Conservation (phyloP, 73 alveolate species). For the Breviolum minutum region DNA sequence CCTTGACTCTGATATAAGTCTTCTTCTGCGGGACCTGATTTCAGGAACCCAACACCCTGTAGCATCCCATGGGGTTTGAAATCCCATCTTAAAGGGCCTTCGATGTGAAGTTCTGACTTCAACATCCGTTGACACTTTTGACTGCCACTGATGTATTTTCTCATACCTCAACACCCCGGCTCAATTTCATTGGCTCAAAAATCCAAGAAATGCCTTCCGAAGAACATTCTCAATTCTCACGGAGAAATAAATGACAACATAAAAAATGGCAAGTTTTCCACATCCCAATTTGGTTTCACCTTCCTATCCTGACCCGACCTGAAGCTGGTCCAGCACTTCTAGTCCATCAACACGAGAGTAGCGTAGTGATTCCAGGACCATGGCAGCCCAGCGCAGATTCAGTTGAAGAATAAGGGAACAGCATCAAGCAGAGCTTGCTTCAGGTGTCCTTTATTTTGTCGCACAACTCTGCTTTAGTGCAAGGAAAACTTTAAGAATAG, state of each 20-base stretch:
- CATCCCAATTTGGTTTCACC: neutral
- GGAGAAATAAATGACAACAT: neutral
- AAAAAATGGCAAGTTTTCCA: neutral
- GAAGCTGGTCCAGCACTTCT: conserved; percentile 86
- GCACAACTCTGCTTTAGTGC: no score
- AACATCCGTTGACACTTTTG: no score
- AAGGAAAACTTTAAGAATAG: no score
- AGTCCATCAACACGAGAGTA: conserved; percentile 55
- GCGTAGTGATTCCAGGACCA: conserved; percentile 68
- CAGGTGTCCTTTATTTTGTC: neutral
- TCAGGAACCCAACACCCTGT: no score
- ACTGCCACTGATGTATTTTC: no score
- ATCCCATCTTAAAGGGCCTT: no score
- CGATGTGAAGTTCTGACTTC: no score
- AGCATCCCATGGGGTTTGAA: no score
- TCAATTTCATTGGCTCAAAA: no score
- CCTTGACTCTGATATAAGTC: conserved; percentile 32
- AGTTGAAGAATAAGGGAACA: neutral
- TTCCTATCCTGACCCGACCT: neutral
- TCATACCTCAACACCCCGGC: no score
- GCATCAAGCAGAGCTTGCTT: neutral
- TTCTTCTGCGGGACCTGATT: conserved; percentile 66
- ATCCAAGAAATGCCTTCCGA: neutral
- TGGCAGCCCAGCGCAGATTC: conserved; percentile 5
- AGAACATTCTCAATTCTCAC: neutral